phyloP scores from a whole-genome alignment of 2,329 filamentous ascomycete genomes.

The Macroventuria anomochaeta region DNA sequence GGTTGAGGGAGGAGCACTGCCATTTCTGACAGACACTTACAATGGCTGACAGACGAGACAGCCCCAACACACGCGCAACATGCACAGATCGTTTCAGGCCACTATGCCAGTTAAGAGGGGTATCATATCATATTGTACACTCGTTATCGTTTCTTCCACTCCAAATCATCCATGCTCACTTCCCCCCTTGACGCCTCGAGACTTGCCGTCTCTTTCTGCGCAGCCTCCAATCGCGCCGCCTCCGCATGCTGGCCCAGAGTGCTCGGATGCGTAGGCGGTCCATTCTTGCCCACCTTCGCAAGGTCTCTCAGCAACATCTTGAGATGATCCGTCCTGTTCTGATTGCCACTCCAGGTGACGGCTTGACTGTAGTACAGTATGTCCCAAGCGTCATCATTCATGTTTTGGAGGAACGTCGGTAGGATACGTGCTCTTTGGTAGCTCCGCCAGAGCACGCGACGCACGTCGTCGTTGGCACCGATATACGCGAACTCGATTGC shows the following conservation, averaged over 20 bases:
- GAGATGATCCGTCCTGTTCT: constrained; percentile 42
- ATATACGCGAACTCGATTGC: constrained; percentile 45
- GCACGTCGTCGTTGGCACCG: constrained; percentile 45
- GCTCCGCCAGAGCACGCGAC: constrained; percentile 45
- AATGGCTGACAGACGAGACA: too few species aligned
- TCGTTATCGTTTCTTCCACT: neutral
- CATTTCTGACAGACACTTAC: too few species aligned
- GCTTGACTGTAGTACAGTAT: constrained; percentile 49
- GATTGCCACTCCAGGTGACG: constrained; percentile 44
- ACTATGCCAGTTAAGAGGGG: neutral
- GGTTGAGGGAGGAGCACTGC: too few species aligned
- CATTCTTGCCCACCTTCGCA: constrained; percentile 38
- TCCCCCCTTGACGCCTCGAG: neutral
- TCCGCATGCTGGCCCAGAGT: constrained; percentile 17
- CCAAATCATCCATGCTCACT: neutral
- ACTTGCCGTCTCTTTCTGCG: neutral
- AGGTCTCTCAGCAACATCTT: constrained; percentile 38
- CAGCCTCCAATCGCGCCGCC: constrained; percentile 6
- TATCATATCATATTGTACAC: constrained; percentile 3
- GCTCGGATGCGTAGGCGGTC: constrained; percentile 45
- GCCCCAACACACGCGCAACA: too few species aligned
- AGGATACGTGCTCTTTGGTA: constrained; percentile 43
- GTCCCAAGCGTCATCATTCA: constrained; percentile 48
- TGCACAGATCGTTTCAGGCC: neutral
- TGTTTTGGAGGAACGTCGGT: constrained; percentile 41